Base-by-base conservation (phyloP, 352 stramenopile species). In the Phytophthora cryptogea region DNA sequence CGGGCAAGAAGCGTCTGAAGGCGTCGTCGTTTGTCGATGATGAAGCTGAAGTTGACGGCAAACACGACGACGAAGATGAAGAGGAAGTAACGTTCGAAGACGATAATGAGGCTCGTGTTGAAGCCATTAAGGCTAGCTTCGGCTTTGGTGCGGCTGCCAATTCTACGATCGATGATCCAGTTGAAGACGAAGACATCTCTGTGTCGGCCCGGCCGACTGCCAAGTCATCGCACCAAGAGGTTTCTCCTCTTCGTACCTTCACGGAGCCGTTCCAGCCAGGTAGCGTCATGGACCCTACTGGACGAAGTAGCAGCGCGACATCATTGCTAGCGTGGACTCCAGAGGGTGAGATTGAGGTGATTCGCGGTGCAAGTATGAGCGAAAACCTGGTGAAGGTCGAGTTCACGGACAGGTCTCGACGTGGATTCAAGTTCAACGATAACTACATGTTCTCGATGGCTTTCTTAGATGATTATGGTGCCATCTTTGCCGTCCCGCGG, bases 341-440 rank as follows among this genome's bases (percentile, higher is more conserved):
- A 5, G 56, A 83, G 17, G 86, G 86, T 7, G 86, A 95, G 58
- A 95, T 95, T 42, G 86, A 95, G 54, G 71, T 78, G 37, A 80
- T 95, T 23, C 78, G 80, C 14, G 79, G 78, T n/a, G 74, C 80
- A 4, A 85, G 59, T 47, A 76, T 78, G 64, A 82, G 76, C 27
- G 80, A 90, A 47, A 80, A 90, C 66, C 65, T 95, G 5, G 73
- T 95, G 16, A 90, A 91, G 54, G 80, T 95, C 32, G 80, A 87
- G 51, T 95, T 95, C 37, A 56, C 72, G 0, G 86, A 95, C 75
- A 95, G 92, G 36, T 81, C 78, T 40, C 83, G 81, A 5, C 86
- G 86, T 49, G 84, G 83, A 0, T 92, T 95, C 63, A 95, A 93
- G 68, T 91, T 95, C 48, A 86, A 74, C 53, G 86, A 95, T 59